phyloP scores from a whole-genome alignment of 148 eudicot genomes.

The Dianthus caryophyllus region DNA sequence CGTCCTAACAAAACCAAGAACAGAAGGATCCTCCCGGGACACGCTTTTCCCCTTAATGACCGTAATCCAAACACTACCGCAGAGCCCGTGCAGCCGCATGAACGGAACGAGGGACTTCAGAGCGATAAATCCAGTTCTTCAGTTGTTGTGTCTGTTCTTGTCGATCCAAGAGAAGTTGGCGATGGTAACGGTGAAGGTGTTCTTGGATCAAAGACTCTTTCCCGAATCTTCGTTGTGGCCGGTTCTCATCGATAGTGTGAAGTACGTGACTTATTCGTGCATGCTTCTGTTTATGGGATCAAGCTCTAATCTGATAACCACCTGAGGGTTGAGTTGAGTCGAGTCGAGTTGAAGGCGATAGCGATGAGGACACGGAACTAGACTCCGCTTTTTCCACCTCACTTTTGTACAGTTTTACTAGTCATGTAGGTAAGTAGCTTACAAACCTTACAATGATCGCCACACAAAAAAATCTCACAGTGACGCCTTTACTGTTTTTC shows the following conservation, averaged over 20 bases:
- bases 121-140: conserved; percentile 51
- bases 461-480: conserved; percentile 3
- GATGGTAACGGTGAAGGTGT: conserved; percentile 60
- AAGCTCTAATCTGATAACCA: conserved; percentile 52
- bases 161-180: conserved; percentile 83
- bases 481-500: conserved; percentile 15
- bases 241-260: conserved; percentile 86
- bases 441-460: background rate
- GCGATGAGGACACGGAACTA: conserved; percentile 14
- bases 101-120: conserved; percentile 38
- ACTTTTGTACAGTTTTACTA: conserved; percentile 47
- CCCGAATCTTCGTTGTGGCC: conserved; percentile 86
- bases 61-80: conserved; percentile 41
- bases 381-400: conserved; percentile 17
- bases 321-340: conserved; percentile 37
- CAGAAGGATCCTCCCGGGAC: conserved; percentile 70
- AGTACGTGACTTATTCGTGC: conserved; percentile 96
- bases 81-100: conserved; percentile 21
- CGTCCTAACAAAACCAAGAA: conserved; percentile 41
- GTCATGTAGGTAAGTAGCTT: conserved; percentile 13
- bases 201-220: conserved; percentile 59
- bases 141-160: conserved; percentile 90
- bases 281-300: conserved; percentile 78
- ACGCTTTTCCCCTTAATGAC: conserved; percentile 47
- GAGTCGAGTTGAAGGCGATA: background rate